Evolutionary conservation across 1,139 yeast species (phyloP).

Genomic region (Debaryomycetaceae sp.): DNA sequence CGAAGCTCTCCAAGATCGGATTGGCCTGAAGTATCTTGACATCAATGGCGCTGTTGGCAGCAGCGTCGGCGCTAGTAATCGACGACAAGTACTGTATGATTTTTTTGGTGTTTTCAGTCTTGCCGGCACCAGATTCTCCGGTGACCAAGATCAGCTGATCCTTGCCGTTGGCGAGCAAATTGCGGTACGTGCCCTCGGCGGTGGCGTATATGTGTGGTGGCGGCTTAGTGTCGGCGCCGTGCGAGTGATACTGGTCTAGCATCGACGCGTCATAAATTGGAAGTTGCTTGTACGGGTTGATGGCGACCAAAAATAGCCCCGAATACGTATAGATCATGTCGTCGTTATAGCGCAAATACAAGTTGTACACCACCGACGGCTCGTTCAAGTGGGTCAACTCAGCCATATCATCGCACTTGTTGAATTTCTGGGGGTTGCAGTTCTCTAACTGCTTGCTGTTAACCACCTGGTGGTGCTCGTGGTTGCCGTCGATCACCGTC

Average conservation of each 20-base stretch:
- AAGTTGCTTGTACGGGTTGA: slow-evolving; percentile 81
- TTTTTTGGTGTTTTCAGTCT: slow-evolving; percentile 95
- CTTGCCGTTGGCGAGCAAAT: slow-evolving; percentile 61
- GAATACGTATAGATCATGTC: slow-evolving; percentile 73
- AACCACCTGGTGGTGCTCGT: slow-evolving; percentile 32
- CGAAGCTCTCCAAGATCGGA: slow-evolving; percentile 93
- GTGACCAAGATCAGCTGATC: slow-evolving; percentile 93
- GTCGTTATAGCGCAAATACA: slow-evolving; percentile 69
- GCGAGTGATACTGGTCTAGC: slow-evolving; percentile 47
- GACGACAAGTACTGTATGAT: slow-evolving; percentile 90
- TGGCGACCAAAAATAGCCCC: slow-evolving; percentile 91
- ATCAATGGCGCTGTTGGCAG: slow-evolving; percentile 49
- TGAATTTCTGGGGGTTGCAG: slow-evolving; percentile 88
- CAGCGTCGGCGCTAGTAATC: slow-evolving; percentile 37
- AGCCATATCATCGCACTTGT: slow-evolving; percentile 92
- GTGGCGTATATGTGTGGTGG: slow-evolving; percentile 89
- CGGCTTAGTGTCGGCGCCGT: slow-evolving; percentile 41
- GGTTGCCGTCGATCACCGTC: slow-evolving; percentile 44
- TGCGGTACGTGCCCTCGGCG: slow-evolving; percentile 83
- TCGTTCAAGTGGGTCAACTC: slow-evolving; percentile 91
- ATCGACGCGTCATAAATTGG: slow-evolving; percentile 68
- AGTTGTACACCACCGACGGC: slow-evolving; percentile 85
- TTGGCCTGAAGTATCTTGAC: slow-evolving; percentile 87
- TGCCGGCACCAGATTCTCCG: slow-evolving; percentile 98
- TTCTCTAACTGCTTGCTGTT: slow-evolving; percentile 50